Evolutionary conservation across 441 rosid genomes (phyloP).

Genomic region (Metrosideros polymorpha): DNA sequence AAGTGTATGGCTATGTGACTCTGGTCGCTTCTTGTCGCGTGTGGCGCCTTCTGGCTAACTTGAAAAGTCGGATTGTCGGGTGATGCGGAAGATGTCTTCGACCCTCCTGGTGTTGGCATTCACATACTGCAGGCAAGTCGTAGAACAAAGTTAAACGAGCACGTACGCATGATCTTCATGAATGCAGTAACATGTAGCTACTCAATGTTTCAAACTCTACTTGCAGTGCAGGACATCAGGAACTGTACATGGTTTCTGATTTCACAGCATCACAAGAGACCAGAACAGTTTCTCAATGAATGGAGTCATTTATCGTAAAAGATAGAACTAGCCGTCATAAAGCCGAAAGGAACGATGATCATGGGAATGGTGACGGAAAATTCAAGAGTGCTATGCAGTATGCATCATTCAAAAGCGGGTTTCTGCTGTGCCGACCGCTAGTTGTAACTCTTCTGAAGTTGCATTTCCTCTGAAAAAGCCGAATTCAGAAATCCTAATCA

Average conservation of each 20-base stretch:
- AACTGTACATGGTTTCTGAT: background rate
- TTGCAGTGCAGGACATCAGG: background rate
- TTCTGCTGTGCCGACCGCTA: too few relatives aligned
- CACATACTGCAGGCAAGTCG: conserved; percentile 33
- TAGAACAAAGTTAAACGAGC: background rate
- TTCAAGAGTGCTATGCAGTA: background rate
- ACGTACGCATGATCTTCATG: background rate
- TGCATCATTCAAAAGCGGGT: background rate
- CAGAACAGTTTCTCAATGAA: background rate
- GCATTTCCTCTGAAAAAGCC: too few relatives aligned
- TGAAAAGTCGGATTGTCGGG: background rate
- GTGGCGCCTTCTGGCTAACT: background rate
- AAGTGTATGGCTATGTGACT: background rate
- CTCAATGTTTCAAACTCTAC: background rate
- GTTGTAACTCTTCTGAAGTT: too few relatives aligned
- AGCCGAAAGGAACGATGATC: background rate
- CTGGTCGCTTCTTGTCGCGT: background rate
- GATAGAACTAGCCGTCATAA: background rate
- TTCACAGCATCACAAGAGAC: background rate
- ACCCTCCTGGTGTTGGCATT: conserved; percentile 20
- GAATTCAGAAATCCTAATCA: too few relatives aligned
- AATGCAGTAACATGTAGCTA: background rate
- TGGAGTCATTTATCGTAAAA: background rate
- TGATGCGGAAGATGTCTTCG: conserved; percentile 39
- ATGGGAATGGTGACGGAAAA: background rate